Evolutionary conservation across 2,329 filamentous ascomycete genomes (phyloP).

Genomic region (Pestalotiopsis fici): DNA sequence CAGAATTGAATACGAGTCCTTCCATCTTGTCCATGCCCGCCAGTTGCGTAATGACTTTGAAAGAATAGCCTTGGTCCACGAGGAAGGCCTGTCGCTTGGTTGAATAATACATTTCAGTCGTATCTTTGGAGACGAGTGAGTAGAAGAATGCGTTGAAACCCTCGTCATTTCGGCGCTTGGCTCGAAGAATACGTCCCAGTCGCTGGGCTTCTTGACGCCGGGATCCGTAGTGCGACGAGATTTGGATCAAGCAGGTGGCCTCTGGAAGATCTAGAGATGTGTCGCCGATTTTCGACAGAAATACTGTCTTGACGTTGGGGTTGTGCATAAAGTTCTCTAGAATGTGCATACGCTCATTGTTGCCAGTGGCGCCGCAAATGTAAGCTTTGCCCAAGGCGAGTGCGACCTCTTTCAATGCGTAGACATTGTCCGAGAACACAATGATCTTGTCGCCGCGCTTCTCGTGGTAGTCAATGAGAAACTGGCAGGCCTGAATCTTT

Average conservation of each 20-base stretch:
- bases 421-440: constrained; percentile 97
- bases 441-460: constrained; percentile 95
- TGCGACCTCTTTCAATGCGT: constrained; percentile 84
- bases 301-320: constrained; percentile 85
- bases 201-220: constrained; percentile 95
- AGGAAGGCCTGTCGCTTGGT: constrained; percentile 96
- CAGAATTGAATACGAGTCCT: constrained; percentile 76
- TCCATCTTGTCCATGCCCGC: constrained; percentile 86
- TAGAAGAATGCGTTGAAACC: constrained; percentile 99
- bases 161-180: constrained; percentile 94
- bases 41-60: constrained; percentile 97
- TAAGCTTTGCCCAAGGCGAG: constrained; percentile 82
- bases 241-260: constrained; percentile 94
- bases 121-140: constrained; percentile 95
- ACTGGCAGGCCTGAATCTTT: constrained; percentile 97
- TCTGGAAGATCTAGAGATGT: constrained; percentile 97
- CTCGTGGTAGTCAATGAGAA: constrained; percentile 97
- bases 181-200: constrained; percentile 87
- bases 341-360: constrained; percentile 82
- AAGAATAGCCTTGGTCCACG: constrained; percentile 96
- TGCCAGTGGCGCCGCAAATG: constrained; percentile 87
- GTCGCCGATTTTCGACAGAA: constrained; percentile 96
- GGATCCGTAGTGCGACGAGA: constrained; percentile 96
- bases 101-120: constrained; percentile 96
- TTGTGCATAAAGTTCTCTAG: constrained; percentile 96